phyloP scores from a whole-genome alignment of 768 basidiomycete genomes.

The Hygrophorus pudorinus region DNA sequence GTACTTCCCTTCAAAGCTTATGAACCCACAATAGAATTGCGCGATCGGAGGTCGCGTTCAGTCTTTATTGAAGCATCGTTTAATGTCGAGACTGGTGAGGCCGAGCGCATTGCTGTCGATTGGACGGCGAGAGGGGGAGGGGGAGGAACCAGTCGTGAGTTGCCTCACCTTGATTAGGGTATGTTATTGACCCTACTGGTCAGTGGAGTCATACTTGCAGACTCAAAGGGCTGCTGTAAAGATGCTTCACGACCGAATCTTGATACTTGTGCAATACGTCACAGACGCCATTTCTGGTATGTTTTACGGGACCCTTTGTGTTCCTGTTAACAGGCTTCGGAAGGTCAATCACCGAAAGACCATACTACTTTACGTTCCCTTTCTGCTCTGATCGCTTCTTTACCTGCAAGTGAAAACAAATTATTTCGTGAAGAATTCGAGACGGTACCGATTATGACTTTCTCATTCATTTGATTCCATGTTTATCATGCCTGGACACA shows the following conservation, averaged over 20 bases:
- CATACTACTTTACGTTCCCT: constrained; percentile 76
- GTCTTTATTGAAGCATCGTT: constrained; percentile 81
- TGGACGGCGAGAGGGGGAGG: constrained; percentile 85
- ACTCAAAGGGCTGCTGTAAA: constrained; percentile 92
- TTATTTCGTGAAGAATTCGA: constrained; percentile 84
- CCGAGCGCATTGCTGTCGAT: constrained; percentile 96
- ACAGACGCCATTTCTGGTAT: constrained; percentile 63
- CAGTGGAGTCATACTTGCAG: constrained; percentile 86
- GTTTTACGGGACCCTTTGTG: constrained; percentile 9
- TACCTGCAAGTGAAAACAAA: constrained; percentile 79
- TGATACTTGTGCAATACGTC: constrained; percentile 82
- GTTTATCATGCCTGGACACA: constrained; percentile 19
- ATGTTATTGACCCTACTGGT: constrained; percentile 5
- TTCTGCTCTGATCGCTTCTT: constrained; percentile 74
- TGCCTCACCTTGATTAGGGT: neutral
- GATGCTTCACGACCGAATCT: constrained; percentile 90
- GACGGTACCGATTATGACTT: constrained; percentile 45
- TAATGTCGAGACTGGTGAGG: constrained; percentile 94
- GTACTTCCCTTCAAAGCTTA: constrained; percentile 89
- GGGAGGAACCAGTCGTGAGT: constrained; percentile 71
- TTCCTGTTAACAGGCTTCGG: constrained; percentile 1
- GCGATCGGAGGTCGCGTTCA: constrained; percentile 63
- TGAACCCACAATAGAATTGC: constrained; percentile 82
- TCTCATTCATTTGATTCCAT: neutral
- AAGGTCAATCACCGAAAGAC: constrained; percentile 70